A percentile compares a stretch with the other conserved stretches of the same genome.
These are phyloP conservation scores for Psidium guajava DNA, from an alignment of 345 rosid species.

Conservation along the genomic window DNA sequence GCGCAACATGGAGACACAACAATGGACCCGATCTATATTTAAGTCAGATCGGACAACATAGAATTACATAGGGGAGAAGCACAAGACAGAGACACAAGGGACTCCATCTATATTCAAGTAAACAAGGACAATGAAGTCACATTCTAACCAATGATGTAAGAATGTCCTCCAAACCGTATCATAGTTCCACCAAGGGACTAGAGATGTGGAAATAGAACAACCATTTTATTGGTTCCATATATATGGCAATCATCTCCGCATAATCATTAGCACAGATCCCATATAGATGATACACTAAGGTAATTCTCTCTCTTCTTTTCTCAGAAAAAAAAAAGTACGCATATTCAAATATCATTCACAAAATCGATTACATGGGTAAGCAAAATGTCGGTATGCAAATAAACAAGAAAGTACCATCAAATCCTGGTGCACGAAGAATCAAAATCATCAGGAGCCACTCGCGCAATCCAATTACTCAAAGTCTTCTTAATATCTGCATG, in stretches of 20 bases:
- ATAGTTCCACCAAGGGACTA: neutral
- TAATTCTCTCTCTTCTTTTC: neutral
- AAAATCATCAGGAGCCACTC: constrained; percentile 93
- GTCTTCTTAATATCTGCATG: constrained; percentile 81
- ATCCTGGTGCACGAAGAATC: constrained; percentile 80
- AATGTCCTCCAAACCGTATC: neutral
- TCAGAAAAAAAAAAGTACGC: neutral
- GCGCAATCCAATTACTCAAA: constrained; percentile 71
- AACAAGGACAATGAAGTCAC: neutral
- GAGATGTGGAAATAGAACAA: neutral
- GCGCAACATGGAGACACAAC: neutral
- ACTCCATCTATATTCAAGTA: neutral
- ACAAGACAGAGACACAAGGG: neutral
- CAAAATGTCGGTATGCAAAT: neutral
- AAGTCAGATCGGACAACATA: neutral
- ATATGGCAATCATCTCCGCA: neutral
- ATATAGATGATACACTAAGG: neutral
- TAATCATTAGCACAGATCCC: neutral
- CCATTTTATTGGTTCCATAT: neutral
- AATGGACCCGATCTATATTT: neutral
- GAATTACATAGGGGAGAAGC: neutral
- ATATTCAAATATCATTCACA: neutral
- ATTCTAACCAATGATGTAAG: neutral
- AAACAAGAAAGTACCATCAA: constrained; percentile 22
- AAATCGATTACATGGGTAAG: neutral